phyloP scores from a whole-genome alignment of 257 asterid genomes.

The Solanum infundibuliforme region DNA sequence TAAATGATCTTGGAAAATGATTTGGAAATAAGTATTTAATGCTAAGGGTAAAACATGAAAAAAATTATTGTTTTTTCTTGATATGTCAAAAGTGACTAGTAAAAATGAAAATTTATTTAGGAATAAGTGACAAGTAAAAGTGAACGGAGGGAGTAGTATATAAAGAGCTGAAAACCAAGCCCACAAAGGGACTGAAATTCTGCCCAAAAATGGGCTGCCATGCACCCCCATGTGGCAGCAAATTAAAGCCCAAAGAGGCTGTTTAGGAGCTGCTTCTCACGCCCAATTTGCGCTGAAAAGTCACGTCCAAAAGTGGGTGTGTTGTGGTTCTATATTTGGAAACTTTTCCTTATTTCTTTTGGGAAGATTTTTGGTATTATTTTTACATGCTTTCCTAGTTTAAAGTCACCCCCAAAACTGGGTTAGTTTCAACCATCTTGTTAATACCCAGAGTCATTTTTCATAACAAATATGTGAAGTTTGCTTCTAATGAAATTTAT shows the following conservation, averaged over 20 bases:
- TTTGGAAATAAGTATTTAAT: no score
- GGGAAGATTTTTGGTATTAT: neutral
- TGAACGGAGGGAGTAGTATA: no score
- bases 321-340: neutral
- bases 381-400: neutral
- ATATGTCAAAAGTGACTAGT: no score
- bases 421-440: neutral
- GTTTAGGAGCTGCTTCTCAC: neutral
- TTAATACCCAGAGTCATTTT: neutral
- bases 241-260: neutral
- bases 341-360: neutral
- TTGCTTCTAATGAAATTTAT: neutral
- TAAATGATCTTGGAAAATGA: no score
- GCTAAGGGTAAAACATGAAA: no score
- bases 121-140: no score
- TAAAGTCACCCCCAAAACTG: neutral
- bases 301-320: neutral
- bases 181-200: neutral
- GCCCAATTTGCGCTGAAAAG: neutral
- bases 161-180: neutral
- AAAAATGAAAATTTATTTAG: no score
- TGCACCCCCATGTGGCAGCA: neutral
- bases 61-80: no score
- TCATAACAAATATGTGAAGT: neutral
- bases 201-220: neutral